phyloP scores from a whole-genome alignment of 192 early-diverging fungal species.

The Endogone sp. region DNA sequence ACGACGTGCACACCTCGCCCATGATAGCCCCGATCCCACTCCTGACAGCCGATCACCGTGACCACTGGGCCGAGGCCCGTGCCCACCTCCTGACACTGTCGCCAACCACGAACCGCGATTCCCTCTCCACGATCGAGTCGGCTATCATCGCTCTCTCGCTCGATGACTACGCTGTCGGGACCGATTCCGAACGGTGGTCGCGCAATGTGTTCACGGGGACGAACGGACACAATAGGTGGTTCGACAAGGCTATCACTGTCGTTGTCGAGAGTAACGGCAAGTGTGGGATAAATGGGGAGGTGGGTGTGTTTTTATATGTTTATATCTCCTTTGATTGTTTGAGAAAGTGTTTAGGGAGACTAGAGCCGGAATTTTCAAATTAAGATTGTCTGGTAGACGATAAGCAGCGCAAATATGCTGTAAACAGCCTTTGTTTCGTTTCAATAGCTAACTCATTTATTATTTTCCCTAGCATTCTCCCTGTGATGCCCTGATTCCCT shows the following conservation, averaged over 20 bases:
- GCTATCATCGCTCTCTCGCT: constrained; percentile 73
- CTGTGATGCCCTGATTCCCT: constrained; percentile 76
- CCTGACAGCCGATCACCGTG: constrained; percentile 77
- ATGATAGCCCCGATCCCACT: constrained; percentile 58
- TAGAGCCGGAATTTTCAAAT: no score
- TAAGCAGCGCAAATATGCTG: no score
- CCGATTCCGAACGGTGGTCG: constrained; percentile 22
- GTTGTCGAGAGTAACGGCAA: constrained; percentile 73
- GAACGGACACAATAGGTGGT: constrained; percentile 86
- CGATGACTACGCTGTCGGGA: constrained; percentile 58
- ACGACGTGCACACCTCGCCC: constrained; percentile 37
- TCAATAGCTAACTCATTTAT: no score
- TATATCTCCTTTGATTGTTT: no score
- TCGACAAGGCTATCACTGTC: constrained; percentile 75
- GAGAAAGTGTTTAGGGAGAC: no score
- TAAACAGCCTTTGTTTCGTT: no score
- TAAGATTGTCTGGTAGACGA: not conserved
- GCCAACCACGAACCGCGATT: constrained; percentile 50
- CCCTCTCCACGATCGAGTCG: constrained; percentile 61
- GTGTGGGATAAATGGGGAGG: constrained; percentile 55
- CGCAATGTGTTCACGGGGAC: constrained; percentile 45
- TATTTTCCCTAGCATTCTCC: constrained; percentile 61
- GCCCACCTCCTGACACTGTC: constrained; percentile 57
- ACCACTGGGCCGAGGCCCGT: constrained; percentile 74
- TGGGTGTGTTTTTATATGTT: not conserved